phyloP scores from a whole-genome alignment of 352 stramenopile genomes.

The Plasmopara muralis region DNA sequence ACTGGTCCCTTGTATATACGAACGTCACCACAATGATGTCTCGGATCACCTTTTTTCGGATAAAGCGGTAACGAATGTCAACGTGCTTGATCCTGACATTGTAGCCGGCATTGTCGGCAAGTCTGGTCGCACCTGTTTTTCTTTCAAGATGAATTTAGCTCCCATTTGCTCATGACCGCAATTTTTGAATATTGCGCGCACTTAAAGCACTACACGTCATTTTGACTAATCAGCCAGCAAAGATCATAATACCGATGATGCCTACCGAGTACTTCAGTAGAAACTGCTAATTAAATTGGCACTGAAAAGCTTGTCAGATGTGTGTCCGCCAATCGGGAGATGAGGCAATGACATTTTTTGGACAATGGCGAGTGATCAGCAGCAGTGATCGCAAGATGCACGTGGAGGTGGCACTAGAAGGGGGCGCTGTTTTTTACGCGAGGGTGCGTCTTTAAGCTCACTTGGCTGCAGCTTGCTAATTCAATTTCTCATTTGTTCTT shows the following conservation, averaged over 20 bases:
- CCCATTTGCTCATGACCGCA: neutral
- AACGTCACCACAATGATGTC: neutral
- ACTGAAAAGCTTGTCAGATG: too few relatives aligned
- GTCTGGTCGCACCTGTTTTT: neutral
- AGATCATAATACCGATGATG: too few relatives aligned
- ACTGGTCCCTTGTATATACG: neutral
- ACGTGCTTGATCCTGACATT: neutral
- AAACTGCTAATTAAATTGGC: too few relatives aligned
- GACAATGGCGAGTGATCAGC: slow-evolving; percentile 37
- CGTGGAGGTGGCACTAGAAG: slow-evolving; percentile 44
- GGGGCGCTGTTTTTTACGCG: slow-evolving; percentile 44
- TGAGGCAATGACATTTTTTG: slow-evolving; percentile 21
- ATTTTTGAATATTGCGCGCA: neutral
- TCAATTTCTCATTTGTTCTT: too few relatives aligned
- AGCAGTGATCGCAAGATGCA: slow-evolving; percentile 43
- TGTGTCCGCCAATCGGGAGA: too few relatives aligned
- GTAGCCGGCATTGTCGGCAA: neutral
- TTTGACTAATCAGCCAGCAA: too few relatives aligned
- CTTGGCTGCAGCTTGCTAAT: too few relatives aligned
- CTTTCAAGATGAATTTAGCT: neutral
- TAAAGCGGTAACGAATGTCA: neutral
- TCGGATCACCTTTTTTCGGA: neutral
- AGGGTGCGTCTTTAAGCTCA: too few relatives aligned
- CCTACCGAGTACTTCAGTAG: too few relatives aligned
- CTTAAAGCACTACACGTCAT: neutral